Evolutionary conservation across 768 basidiomycete genomes (phyloP).

Genomic region (Glaciozyma martinii): DNA sequence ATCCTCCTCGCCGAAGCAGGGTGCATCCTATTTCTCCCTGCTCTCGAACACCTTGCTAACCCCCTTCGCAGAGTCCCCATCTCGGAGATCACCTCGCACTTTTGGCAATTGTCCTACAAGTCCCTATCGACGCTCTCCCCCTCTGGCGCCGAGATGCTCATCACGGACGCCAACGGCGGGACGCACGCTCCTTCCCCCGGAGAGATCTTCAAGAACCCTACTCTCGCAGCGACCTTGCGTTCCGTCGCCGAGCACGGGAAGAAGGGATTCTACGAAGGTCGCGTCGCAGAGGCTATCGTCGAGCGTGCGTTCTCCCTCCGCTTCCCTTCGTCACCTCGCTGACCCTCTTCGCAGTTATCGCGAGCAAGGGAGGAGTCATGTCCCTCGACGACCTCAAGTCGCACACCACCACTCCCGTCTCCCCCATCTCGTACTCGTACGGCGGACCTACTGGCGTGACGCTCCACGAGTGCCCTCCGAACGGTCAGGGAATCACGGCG

Average conservation of each 20-base stretch:
- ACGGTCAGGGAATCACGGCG: slow-evolving; percentile 95
- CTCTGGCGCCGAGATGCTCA: slow-evolving; percentile 74
- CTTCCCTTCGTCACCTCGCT: not conserved
- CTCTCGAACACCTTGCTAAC: not conserved
- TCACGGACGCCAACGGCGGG: slow-evolving; percentile 48
- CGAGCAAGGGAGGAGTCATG: slow-evolving; percentile 86
- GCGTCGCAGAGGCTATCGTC: slow-evolving; percentile 79
- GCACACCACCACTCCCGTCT: slow-evolving; percentile 67
- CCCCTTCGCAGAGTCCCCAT: slow-evolving; percentile 60
- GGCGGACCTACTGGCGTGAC: slow-evolving; percentile 60
- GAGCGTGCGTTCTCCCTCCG: slow-evolving; percentile 42
- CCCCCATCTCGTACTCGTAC: slow-evolving; percentile 87
- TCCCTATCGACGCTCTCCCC: slow-evolving; percentile 45
- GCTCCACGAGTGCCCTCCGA: slow-evolving; percentile 93
- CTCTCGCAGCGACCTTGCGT: slow-evolving; percentile 74
- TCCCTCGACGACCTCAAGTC: slow-evolving; percentile 82
- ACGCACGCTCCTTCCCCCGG: slow-evolving; percentile 64
- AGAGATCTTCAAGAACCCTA: slow-evolving; percentile 50
- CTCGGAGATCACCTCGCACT: slow-evolving; percentile 64
- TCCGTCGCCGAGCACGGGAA: slow-evolving; percentile 71
- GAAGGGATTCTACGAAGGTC: slow-evolving; percentile 87
- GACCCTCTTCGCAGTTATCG: slow-evolving; percentile 47
- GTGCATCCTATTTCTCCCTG: slow-evolving; percentile 42
- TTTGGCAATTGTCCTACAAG: slow-evolving; percentile 44
- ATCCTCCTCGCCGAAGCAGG: slow-evolving; percentile 87